Evolutionary conservation across 441 rosid species (phyloP).

Genomic region (Geranium incanum): DNA sequence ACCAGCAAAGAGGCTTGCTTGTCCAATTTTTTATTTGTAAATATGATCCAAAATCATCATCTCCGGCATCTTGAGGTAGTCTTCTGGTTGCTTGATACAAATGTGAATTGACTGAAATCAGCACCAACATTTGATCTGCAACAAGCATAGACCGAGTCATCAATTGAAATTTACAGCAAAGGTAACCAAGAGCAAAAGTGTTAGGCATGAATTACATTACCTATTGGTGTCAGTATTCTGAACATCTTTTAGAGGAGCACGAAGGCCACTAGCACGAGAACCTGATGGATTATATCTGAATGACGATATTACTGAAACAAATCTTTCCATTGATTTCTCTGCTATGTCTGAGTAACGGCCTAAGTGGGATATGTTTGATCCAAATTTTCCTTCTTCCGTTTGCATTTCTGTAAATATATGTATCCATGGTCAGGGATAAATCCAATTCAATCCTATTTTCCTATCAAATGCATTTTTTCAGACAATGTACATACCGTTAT

Average conservation of each 20-base stretch:
- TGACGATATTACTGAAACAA: constrained; percentile 62
- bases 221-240: constrained; percentile 38
- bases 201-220: constrained; percentile 27
- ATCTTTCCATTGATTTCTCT: constrained; percentile 67
- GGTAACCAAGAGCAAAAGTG: background rate
- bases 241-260: constrained; percentile 71
- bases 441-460: background rate
- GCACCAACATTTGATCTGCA: constrained; percentile 37
- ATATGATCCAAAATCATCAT: constrained; percentile 27
- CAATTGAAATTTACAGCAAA: constrained; percentile 8
- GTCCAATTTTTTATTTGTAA: constrained; percentile 7
- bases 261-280: constrained; percentile 87
- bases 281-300: constrained; percentile 52
- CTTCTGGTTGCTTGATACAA: constrained; percentile 32
- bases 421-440: constrained; percentile 20
- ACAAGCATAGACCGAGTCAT: constrained; percentile 19
- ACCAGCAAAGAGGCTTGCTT: constrained; percentile 9
- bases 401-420: constrained; percentile 23
- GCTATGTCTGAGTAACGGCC: constrained; percentile 60
- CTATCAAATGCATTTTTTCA: background rate
- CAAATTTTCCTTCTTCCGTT: constrained; percentile 48
- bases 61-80: constrained; percentile 28
- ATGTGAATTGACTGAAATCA: constrained; percentile 61
- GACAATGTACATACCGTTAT: constrained; percentile 27
- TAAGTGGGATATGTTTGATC: constrained; percentile 67